These are phyloP conservation scores for Magnaporthiopsis rhizophila DNA, from an alignment of 2,329 filamentous ascomycete species.

Conservation along the genomic window DNA sequence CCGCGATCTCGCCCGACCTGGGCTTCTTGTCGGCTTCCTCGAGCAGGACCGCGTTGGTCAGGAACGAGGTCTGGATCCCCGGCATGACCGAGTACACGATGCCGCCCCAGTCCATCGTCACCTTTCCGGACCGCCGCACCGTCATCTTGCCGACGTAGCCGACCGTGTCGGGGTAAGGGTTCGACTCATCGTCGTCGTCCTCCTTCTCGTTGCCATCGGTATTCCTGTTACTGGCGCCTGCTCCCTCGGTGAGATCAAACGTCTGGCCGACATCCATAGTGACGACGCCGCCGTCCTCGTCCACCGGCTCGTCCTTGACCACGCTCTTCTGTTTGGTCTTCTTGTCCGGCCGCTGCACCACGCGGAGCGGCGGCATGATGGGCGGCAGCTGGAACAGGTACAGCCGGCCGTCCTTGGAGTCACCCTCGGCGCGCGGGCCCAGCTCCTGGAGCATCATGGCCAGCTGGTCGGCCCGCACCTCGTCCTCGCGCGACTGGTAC, in stretches of 20 bases:
- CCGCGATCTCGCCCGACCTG: slow-evolving; percentile 31
- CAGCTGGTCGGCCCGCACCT: slow-evolving; percentile 1
- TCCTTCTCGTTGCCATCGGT: slow-evolving; percentile 19
- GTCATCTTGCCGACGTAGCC: slow-evolving; percentile 54
- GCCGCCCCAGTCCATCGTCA: slow-evolving; percentile 57
- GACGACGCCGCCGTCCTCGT: slow-evolving; percentile 23
- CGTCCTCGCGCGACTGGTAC: slow-evolving; percentile 19
- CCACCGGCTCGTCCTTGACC: slow-evolving; percentile 33
- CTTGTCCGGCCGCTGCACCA: slow-evolving; percentile 5
- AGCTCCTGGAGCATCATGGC: slow-evolving; percentile 7
- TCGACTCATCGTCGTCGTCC: slow-evolving; percentile 22
- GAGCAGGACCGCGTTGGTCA: slow-evolving; percentile 51
- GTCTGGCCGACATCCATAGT: slow-evolving; percentile 15
- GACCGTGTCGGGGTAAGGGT: slow-evolving; percentile 27
- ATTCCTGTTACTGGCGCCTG: slow-evolving; percentile 9
- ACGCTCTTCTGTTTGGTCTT: slow-evolving; percentile 12
- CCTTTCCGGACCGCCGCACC: slow-evolving; percentile 53
- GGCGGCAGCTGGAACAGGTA: slow-evolving; percentile 61
- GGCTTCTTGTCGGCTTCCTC: slow-evolving; percentile 46
- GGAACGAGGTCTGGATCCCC: slow-evolving; percentile 41
- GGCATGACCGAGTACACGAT: slow-evolving; percentile 45
- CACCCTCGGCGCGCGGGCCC: slow-evolving; percentile 6
- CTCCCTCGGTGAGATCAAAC: slow-evolving; percentile 22
- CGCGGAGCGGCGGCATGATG: slow-evolving; percentile 45
- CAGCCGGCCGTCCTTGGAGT: slow-evolving; percentile 40